Base-by-base conservation (phyloP, 2,329 filamentous ascomycete genomes). In the Colletotrichum noveboracense region DNA sequence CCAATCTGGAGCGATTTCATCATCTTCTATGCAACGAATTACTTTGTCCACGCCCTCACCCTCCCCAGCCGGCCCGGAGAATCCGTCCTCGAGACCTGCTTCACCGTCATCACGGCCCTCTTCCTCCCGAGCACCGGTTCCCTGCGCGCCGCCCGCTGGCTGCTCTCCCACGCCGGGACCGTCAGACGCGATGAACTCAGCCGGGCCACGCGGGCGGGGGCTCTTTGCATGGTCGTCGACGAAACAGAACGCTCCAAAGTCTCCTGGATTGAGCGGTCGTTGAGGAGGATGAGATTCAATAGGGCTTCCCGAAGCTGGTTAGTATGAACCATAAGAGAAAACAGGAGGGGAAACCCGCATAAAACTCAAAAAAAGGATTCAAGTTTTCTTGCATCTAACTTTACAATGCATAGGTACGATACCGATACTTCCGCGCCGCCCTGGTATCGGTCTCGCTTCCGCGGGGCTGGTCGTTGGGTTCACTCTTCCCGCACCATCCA, bases 11-110 rank as follows among this genome's bases (percentile, higher is more conserved):
- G 43, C 7, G 79, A 80, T 60, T 70, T 79, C 13, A 30, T 80
- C 13, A 65, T 79, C 21, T 81, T 81, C 71, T 81, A 73, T 68
- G 43, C 79, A 21, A 78, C 66, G 4, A 81, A 81, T 38, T 82
- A 81, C 67, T 64, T 80, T n/a, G 76, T 78, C 10, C 80, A 81
- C 65, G 79, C 76, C 14, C 77, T 78, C 13, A 82, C 80, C 2
- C 67, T 79, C 5, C 76, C 58, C 32, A 66, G 76, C 18, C 62
- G 60, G 9, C 80, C 79, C 21, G 80, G 79, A 13, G 75, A 80
- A 26, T 43, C 56, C 28, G 7, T 76, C 26, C 61, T 70, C 13
- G 74, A 76, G 43, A 74, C 76, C 28, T 73, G 52, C 74, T 76
- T 76, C 32, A 56, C 64, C 55, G 48, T 70, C 64, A 13, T 71